Evolutionary conservation across 2,329 filamentous ascomycete species (phyloP), one percentile per base, ranked within the genome.

Genomic region (Epichloe coenophiala): DNA sequence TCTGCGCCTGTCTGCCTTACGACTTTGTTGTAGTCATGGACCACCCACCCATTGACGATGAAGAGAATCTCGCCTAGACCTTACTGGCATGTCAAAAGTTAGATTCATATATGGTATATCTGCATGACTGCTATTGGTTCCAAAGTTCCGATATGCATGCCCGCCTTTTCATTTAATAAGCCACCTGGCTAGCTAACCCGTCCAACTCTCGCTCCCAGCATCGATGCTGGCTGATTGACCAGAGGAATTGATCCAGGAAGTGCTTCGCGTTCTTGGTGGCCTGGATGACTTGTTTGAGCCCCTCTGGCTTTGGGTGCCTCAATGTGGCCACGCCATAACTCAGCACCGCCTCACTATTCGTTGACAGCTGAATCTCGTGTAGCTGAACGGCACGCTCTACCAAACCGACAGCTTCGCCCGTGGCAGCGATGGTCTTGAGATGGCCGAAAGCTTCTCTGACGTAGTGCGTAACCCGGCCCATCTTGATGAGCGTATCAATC

Each of bases 371-470:
- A 3, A 79, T 61, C 3, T 63, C 65, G 0, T 69, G 66, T 8
- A 78, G 56, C 5, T 67, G 65, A 15, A 78, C 62, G 0, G 74
- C 72, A 38, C 65, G 60, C 17, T 71, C 61, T 31, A 91, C 72
- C 40, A 91, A 69, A 3, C 78, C 70, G 0, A 87, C 78, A 0
- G 74, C 86, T 61, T 89, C 85, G 0, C 84, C 86, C 0, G 83
- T 84, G 0, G 83, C 88, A 2, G 80, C 87, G 23, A 93, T 84
- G 2, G 85, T 71, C 71, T 93, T 93, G 47, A 89, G 72, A 55
- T 93, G 87, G 0, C 86, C 86, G 57, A 91, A 93, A 0, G 86
- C 83, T 64, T 93, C 88, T 2, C 84, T 77, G 4, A 91, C 69
- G 78, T 84, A 93, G 69, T 91, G 83, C 2, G 85, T 61, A 0